Base-by-base conservation (phyloP, 2,329 filamentous ascomycete species). In the Cladosporium halotolerans region DNA sequence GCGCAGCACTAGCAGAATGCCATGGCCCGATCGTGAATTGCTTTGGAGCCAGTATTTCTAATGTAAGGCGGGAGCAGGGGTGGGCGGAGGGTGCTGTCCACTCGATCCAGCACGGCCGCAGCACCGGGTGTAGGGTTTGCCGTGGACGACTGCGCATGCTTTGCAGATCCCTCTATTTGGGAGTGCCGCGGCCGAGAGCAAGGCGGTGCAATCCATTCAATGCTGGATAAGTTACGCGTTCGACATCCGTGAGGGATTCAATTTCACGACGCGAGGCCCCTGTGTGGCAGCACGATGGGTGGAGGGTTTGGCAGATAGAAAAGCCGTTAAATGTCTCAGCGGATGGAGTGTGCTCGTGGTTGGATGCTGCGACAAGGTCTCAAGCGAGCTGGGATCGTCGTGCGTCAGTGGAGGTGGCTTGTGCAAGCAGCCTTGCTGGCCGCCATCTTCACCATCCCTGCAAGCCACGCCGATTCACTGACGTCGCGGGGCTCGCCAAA, bases 71-170 rank as follows among this genome's bases (percentile, higher is more conserved):
- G 19, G 14, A 33, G 11, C 45, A 31, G 32, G 45, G 18, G 45
- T 18, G 9, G 38, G 10, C 34, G 31, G 47, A 34, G 39, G 19
- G 11, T 42, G 47, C 31, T 44, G 48, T 38, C 48, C 48, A 51
- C 40, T 51, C 31, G 48, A 51, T 51, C 6, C 10, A 9, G 32
- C 48, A 51, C 48, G 48, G 48, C 48, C 36, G 40, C 40, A 44
- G 19, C 23, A 28, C 7, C 23, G 23, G 23, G 23, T 28, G 23
- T 28, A 28, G 23, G 23, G 23, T 28, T 28, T 28, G 23, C 23
- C 23, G 10, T 38, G 16, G 18, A 16, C 32, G 23, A 33, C 33
- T 32, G 16, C 5, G 28, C 14, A 41, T 33, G 23, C 23, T 28
- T 4, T 18, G 45, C 36, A 18, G 46, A 49, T 49, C 46, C 13